phyloP scores from a whole-genome alignment of 805 yeast genomes.

The Candida sithepensis region DNA sequence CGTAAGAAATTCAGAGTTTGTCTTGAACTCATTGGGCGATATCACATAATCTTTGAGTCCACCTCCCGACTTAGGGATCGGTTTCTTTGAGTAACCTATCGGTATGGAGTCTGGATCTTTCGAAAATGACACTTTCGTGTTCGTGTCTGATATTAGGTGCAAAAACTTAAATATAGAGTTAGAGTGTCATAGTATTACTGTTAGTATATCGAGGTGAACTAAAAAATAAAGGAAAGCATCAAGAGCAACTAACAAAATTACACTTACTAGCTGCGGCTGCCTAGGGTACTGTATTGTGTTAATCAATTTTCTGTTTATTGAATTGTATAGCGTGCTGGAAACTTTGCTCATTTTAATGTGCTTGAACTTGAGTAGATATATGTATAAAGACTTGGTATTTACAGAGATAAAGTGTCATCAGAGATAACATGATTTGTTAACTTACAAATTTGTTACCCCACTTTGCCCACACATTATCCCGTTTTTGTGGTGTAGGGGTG shows the following conservation, averaged over 20 bases:
- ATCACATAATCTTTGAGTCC: conserved; percentile 7
- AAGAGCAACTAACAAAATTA: too few relatives aligned
- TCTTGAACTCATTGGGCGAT: conserved; percentile 23
- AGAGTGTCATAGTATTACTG: too few relatives aligned
- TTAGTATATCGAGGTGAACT: background rate
- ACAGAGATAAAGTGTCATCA: background rate
- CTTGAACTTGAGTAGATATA: background rate
- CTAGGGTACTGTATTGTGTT: conserved; percentile 18
- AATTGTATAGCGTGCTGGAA: conserved; percentile 2
- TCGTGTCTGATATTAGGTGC: conserved; percentile 17
- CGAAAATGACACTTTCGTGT: conserved; percentile 28
- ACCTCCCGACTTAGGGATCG: background rate
- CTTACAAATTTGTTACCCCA: background rate
- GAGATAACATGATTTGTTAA: background rate
- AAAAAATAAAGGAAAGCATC: too few relatives aligned
- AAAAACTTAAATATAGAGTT: conserved; percentile 12
- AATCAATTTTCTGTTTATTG: conserved; percentile 18
- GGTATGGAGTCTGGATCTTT: conserved; percentile 21
- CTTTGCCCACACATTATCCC: background rate
- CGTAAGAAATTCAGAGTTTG: conserved; percentile 22
- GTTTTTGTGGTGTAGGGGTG: background rate
- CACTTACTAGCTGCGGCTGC: conserved; percentile 28
- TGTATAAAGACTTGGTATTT: background rate
- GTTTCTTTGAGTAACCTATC: conserved; percentile 17
- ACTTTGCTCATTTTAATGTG: conserved; percentile 1